Evolutionary conservation across 1,139 yeast genomes (phyloP).

Genomic region (Taphrina wiesneri): DNA sequence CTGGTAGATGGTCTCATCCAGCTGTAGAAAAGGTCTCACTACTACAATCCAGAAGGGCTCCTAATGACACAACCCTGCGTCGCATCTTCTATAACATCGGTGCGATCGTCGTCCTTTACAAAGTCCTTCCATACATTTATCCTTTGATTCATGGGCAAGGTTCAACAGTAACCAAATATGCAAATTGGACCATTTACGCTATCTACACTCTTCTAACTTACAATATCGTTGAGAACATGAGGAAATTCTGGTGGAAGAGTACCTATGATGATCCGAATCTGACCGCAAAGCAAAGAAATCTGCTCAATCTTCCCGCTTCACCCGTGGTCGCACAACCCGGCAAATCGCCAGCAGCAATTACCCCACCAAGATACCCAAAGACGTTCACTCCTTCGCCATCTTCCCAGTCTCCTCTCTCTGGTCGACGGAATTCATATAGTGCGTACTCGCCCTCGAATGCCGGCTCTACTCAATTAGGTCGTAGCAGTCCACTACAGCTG

Average conservation of each 20-base stretch:
- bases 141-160: not conserved
- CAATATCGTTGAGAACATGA: constrained; percentile 16
- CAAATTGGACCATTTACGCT: constrained; percentile 4
- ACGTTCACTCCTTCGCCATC: constrained; percentile 25
- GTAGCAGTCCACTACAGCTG: constrained; percentile 9
- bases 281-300: constrained; percentile 22
- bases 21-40: constrained; percentile 8
- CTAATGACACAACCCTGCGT: constrained; percentile 25
- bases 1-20: constrained; percentile 25
- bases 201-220: constrained; percentile 9
- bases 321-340: constrained; percentile 6
- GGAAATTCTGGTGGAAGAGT: constrained; percentile 26
- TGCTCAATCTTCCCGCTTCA: constrained; percentile 29
- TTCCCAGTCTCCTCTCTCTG: constrained; percentile 8
- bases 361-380: constrained; percentile 27
- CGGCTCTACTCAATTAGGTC: not conserved
- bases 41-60: constrained; percentile 17
- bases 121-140: constrained; percentile 2
- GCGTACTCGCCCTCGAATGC: not conserved
- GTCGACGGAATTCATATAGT: constrained; percentile 1
- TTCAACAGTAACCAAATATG: not conserved
- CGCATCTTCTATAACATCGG: constrained; percentile 13
- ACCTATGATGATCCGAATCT: constrained; percentile 7
- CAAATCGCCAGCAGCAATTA: not conserved
- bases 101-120: constrained; percentile 17